These are phyloP conservation scores for Pigoraptor vietnamica DNA, from an alignment of 78 protist species.

Conservation along the genomic window DNA sequence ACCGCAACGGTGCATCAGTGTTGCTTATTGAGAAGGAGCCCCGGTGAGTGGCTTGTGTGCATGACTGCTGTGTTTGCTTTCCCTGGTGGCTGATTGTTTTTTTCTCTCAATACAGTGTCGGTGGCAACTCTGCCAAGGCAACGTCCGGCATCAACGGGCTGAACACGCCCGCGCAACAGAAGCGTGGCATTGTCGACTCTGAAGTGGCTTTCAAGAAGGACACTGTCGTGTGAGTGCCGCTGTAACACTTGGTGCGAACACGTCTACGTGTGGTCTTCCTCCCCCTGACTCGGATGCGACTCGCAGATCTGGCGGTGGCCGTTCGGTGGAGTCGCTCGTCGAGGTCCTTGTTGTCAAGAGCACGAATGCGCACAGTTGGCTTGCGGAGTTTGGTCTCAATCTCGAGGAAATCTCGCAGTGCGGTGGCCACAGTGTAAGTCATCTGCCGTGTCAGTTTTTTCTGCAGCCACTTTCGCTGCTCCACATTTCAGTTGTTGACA, in stretches of 20 bases:
- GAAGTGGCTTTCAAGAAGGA: conserved; percentile 37
- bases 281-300: no score
- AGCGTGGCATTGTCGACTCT: conserved; percentile 29
- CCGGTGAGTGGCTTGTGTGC: no score
- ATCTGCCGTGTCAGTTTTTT: no score
- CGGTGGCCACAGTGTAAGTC: conserved; percentile 47
- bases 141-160: conserved; percentile 50
- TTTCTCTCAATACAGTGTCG: no score
- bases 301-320: neutral
- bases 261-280: no score
- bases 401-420: conserved; percentile 7
- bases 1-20: no score
- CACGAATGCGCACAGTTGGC: conserved; percentile 18
- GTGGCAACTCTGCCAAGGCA: conserved; percentile 82
- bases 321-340: neutral
- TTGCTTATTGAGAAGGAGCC: no score
- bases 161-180: neutral
- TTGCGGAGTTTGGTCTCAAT: conserved; percentile 24
- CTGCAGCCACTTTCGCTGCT: no score
- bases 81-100: no score
- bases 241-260: no score
- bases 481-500: no score
- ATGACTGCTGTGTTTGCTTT: no score
- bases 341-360: conserved; percentile 8
- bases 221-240: conserved; percentile 25